Conservation (phyloP, 2,329 filamentous ascomycete genomes). For the Penicillium sp. region DNA sequence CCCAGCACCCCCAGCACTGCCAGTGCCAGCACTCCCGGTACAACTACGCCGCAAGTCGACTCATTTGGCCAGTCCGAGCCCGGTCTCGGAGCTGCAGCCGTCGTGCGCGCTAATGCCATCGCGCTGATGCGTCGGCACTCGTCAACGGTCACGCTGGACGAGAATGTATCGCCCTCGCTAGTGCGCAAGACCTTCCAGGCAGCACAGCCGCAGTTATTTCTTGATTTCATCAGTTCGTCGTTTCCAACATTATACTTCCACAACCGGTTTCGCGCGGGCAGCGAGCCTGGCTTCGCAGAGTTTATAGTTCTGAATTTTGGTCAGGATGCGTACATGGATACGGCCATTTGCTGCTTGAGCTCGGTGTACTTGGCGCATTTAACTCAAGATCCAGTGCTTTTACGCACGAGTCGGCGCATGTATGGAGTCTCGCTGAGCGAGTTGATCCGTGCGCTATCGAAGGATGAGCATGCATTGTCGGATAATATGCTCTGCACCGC, state of each 20-base stretch:
- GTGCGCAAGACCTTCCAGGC: conserved; percentile 23
- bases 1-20: conserved; percentile 4
- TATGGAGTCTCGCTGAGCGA: conserved; percentile 36
- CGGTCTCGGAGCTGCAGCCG: conserved; percentile 12
- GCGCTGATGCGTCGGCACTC: conserved; percentile 28
- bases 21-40: background rate
- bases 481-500: conserved; percentile 38
- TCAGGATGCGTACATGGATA: conserved; percentile 26
- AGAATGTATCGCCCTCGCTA: conserved; percentile 23
- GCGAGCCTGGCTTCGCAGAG: conserved; percentile 24
- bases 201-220: conserved; percentile 27
- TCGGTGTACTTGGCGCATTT: conserved; percentile 30
- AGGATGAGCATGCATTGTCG: conserved; percentile 28
- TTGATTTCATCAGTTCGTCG: conserved; percentile 29
- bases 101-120: conserved; percentile 28
- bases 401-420: conserved; percentile 29
- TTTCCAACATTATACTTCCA: conserved; percentile 33
- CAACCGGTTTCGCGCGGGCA: conserved; percentile 28
- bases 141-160: conserved; percentile 17
- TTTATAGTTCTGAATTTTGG: conserved; percentile 28
- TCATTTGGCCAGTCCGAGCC: background rate
- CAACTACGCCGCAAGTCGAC: background rate
- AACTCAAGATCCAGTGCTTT: conserved; percentile 24
- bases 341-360: conserved; percentile 29
- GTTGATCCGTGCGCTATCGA: conserved; percentile 32